Evolutionary conservation across 805 yeast genomes (phyloP), one percentile per base, ranked within the genome.

Genomic region (Kluyveromyces dobzhanskii): DNA sequence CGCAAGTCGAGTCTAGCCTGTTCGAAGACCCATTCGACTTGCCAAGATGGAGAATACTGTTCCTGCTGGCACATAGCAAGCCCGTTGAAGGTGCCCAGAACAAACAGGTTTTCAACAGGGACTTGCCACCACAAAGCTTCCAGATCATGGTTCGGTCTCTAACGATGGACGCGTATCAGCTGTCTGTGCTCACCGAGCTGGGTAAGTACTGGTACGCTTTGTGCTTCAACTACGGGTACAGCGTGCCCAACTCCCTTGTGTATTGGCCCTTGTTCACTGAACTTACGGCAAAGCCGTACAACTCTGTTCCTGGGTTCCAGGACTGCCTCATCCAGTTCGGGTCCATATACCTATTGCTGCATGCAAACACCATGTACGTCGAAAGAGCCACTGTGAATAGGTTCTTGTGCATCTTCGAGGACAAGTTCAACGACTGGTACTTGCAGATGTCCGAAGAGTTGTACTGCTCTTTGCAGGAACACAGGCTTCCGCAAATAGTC

Each of bases 171-270:
- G 12, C 30, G n/a, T 7, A 12, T 7, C 13, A 4, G 17, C 9
- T 33, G 26, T 12, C 32, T n/a, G 41, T 34, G 13, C 35, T 43
- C 3, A 34, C 29, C 8, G 45, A 43, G 37, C 31, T 43, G 17
- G 45, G 45, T 17, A 43, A 43, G 29, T 43, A 17, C 39, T 43
- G 45, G 45, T 43, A 43, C 34, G 45, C 45, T 7, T 19, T 43
- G 17, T 36, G 45, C 27, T 43, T 38, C 39, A 39, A 43, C 31
- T 43, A 43, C 31, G 43, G 43, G 16, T 18, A 36, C 17, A 19
- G 19, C 7, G 17, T 18, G 2, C 19, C 29, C 17, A 26, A 32
- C 25, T 13, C 37, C 17, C 33, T 12, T n/a, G 14, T 13, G 12
- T 43, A 39, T 18, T 39, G 45, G 45, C 9, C 16, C 14, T 14